Evolutionary conservation across 306 rosid genomes (phyloP), one percentile per base, ranked within the genome.

Genomic region (Dalbergia oliveri): DNA sequence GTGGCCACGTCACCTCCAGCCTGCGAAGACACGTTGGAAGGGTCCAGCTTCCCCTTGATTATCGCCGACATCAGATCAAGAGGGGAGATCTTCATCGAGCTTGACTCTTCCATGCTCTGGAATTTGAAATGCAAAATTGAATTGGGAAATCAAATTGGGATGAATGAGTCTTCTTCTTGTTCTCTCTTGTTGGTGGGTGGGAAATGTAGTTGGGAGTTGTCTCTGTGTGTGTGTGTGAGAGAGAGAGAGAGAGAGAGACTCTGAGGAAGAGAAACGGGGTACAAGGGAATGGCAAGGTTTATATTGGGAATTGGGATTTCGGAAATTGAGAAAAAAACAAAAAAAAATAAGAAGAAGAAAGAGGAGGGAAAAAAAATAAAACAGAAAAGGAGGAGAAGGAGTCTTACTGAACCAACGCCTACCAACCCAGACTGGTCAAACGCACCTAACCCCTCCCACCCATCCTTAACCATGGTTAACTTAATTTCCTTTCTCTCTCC

Each of bases 11-110:
- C 87, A 34, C 61, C 87, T 31, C 71, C 67, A 7, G 80, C 43
- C 34, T 83, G 88, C 3, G 91, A 82, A 5, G 97, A 89, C 9
- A 75, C 78, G 69, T 87, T 87, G 65, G 98, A 77, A 16, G 96
- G 92, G 83, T 93, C 97, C 2, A 89, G 23, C 65, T 89, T 92
- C 9, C 98, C 94, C 49, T 81, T 87, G 85, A 96, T 87, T 13
- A 96, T 88, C 33, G 93, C 98, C 2, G 97, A 87, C 88, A 96
- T 82, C 68, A 96, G 91, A 88, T 96, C 99, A 62, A 93, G 68
- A 7, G 99, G 97, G 10, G 99, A 95, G 43, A 90, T 80, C 88
- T 93, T 95, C 72, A 90, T 80, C 26, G 99, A 86, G 86, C 51
- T 87, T 3, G 91, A 90, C 4, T 94, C 81, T 51, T 93, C 73